Base-by-base conservation (phyloP, 495 filamentous ascomycete genomes). In the Sphaerosporella brunnea region DNA sequence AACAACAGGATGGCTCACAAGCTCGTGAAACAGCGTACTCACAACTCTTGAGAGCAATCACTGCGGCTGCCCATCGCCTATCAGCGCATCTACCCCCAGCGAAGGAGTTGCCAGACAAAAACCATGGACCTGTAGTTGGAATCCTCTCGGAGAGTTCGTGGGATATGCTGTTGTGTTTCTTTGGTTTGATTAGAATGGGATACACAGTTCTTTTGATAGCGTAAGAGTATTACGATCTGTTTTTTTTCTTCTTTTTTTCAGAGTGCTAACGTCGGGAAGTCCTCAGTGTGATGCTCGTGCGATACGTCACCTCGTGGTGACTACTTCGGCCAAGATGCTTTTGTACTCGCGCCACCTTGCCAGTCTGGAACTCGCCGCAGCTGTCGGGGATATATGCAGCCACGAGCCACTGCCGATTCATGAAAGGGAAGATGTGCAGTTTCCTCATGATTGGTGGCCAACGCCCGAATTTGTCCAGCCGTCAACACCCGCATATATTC, bases 151-250 rank as follows among this genome's bases (percentile, higher is more conserved):
- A 63, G 1, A 78, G 69, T 43, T 69, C 66, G 0, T 28, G 62
- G 8, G 63, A 70, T 21, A 69, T 77, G 34, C 53, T 76, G 0
- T 63, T 73, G 36, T 56, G 58, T 1, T 77, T 72, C 69, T 62
- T 78, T 2, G 71, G 62, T 1, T 55, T 76, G 43, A 66, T 73
- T 43, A 53, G 65, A 30, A 52, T 68, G 24, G 72, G 72, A 13
- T 64, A 61, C 52, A 53, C 61, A 0, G 67, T 73, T 10, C 52
- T 78, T 15, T 56, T 77, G 10, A 64, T 78, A 40, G 72, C 73
- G 62, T 70, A 58, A 47, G 61, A 49, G 20, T 13, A 23, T 36
- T 30, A 18, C 19, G 11, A 16, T 41, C 25, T 10, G 23, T 9
- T 13, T 11, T 23, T 18, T 25, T 11, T 13, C 38, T 39, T 25